Conservation (phyloP, 1,284 basidiomycete genomes). For the Cystobasidiaceae sp. region DNA sequence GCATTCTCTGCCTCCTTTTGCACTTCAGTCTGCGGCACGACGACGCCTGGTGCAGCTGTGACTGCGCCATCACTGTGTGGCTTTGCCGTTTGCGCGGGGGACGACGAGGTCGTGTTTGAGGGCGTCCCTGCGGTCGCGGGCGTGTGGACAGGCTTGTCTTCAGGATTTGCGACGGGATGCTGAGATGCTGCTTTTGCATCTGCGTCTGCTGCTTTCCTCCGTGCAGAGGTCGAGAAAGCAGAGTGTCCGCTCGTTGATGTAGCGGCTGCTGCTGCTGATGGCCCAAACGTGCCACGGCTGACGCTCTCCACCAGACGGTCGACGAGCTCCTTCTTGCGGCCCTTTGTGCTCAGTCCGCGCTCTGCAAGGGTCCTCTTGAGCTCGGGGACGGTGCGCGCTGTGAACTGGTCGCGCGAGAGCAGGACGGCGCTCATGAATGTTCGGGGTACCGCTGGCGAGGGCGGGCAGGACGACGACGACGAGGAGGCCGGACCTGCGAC, state of each 20-base stretch:
- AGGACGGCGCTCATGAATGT: constrained; percentile 25
- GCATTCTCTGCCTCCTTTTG: constrained; percentile 11
- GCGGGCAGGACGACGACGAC: background rate
- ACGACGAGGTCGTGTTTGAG: background rate
- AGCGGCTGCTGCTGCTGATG: background rate
- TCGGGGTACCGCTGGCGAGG: background rate
- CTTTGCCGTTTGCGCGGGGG: background rate
- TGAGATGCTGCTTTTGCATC: too few relatives aligned
- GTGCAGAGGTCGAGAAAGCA: too few relatives aligned
- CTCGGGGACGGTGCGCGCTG: constrained; percentile 9
- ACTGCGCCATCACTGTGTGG: background rate
- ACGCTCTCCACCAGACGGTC: constrained; percentile 17
- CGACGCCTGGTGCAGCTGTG: constrained; percentile 11
- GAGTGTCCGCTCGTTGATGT: background rate
- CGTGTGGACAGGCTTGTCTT: too few relatives aligned
- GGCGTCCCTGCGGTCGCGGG: constrained; percentile 3
- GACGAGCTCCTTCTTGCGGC: constrained; percentile 18
- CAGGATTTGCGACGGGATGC: too few relatives aligned
- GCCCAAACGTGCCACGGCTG: background rate
- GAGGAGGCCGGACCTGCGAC: background rate
- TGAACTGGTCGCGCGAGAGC: constrained; percentile 17
- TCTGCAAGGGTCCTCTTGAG: constrained; percentile 16
- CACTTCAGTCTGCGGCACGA: constrained; percentile 4
- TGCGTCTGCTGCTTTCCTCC: too few relatives aligned
- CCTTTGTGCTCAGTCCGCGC: constrained; percentile 24